phyloP scores from a whole-genome alignment of 305 asterid genomes.

The Fraxinus sp. region DNA sequence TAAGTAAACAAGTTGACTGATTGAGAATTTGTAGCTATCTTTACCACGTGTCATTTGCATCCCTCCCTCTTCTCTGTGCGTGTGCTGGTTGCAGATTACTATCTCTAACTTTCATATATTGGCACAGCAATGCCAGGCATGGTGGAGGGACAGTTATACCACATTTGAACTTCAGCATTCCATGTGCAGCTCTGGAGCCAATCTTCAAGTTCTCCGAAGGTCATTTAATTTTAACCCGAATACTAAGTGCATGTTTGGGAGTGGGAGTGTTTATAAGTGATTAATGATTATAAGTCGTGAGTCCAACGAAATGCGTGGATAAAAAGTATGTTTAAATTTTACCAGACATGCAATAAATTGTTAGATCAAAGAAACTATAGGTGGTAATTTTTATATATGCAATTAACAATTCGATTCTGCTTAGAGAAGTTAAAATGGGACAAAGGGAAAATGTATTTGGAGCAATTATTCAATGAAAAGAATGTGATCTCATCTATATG shows the following conservation, averaged over 20 bases:
- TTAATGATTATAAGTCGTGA: background rate
- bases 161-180: slow-evolving; percentile 96
- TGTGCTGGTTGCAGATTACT: slow-evolving; percentile 1
- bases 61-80: background rate
- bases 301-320: background rate
- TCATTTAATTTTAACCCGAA: slow-evolving; percentile 6
- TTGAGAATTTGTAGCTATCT: background rate
- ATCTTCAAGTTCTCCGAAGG: slow-evolving; percentile 80
- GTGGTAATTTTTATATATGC: background rate
- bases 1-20: background rate
- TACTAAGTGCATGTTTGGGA: background rate
- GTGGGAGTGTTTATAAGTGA: background rate
- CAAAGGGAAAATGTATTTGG: background rate
- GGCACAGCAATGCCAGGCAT: slow-evolving; percentile 86
- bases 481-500: background rate
- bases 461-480: background rate
- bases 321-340: no score
- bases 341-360: background rate
- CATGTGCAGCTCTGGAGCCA: slow-evolving; percentile 84
- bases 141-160: slow-evolving; percentile 95
- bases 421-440: background rate
- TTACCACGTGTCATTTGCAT: background rate
- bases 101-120: slow-evolving; percentile 18
- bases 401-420: background rate
- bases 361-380: background rate